Evolutionary conservation across 108 stramenopile species (phyloP).

Genomic region (Skeletonema potamos): DNA sequence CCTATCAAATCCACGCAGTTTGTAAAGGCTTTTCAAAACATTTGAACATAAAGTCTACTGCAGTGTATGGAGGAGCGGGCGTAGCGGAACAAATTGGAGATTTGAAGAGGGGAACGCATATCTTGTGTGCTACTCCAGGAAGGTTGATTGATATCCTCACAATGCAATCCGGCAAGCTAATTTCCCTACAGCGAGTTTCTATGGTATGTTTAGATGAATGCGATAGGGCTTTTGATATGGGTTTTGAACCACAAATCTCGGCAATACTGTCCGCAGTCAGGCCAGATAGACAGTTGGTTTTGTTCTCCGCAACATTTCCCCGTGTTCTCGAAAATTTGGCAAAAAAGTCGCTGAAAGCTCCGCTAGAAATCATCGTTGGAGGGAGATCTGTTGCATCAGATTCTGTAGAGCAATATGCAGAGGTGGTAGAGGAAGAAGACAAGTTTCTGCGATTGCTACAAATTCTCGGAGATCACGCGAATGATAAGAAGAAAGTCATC

Average conservation of each 20-base stretch:
- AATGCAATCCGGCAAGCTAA: slow-evolving; percentile 95
- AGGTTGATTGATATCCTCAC: slow-evolving; percentile 98
- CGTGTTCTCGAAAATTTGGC: slow-evolving; percentile 92
- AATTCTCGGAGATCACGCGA: slow-evolving; percentile 94
- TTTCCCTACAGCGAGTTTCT: slow-evolving; percentile 90
- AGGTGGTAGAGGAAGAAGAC: slow-evolving; percentile 92
- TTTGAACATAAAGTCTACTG: slow-evolving; percentile 84
- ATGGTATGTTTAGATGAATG: slow-evolving; percentile 98
- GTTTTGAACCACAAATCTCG: slow-evolving; percentile 97
- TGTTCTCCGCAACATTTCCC: slow-evolving; percentile 99
- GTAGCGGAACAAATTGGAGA: slow-evolving; percentile 98
- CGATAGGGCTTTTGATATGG: slow-evolving; percentile 99
- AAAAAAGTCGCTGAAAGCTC: slow-evolving; percentile 83
- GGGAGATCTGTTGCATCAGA: slow-evolving; percentile 95
- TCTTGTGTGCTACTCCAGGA: slow-evolving; percentile 98
- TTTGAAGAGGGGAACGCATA: slow-evolving; percentile 95
- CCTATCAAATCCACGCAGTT: slow-evolving; percentile 94
- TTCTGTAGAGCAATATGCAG: slow-evolving; percentile 90
- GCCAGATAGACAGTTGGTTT: slow-evolving; percentile 93
- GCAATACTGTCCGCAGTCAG: slow-evolving; percentile 91
- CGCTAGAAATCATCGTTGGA: slow-evolving; percentile 96
- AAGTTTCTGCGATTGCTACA: slow-evolving; percentile 97
- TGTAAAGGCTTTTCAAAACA: slow-evolving; percentile 77
- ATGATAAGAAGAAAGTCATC: slow-evolving; percentile 91
- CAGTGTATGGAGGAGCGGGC: slow-evolving; percentile 97